Evolutionary conservation across 495 filamentous ascomycete species (phyloP), one percentile per base, ranked within the genome.

Genomic region (Lepraria neglecta): DNA sequence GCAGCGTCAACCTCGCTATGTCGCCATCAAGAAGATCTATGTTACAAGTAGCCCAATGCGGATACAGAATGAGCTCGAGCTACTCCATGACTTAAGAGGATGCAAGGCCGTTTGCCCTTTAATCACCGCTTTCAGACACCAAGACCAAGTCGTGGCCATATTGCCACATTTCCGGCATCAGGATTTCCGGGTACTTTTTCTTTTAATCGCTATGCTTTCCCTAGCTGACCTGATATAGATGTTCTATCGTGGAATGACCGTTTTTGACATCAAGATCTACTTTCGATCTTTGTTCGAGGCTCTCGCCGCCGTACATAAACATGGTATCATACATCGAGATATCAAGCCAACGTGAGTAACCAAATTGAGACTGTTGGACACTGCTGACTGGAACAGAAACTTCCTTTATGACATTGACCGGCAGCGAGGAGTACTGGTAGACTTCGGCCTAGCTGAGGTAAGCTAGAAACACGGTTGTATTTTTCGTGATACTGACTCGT

Each of bases 1-100:
- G 45, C 53, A 68, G 63, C 71, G 67, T 46, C 74, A 73, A 61
- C 81, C 87, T 19, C 88, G 86, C 68, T 97, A 85, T 68, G 94
- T 99, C 45, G 94, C 94, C 28, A 86, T 99, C 72, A 99, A 99
- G 74, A 97, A 97, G 74, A 97, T 99, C 65, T 97, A 97, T 70
- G 94, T 97, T 58, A 99, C 94, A 3, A 95, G 90, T 67, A 95
- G 90, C 45, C 94, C 94, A 2, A 76, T 83, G 33, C 88, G 94
- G 38, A 97, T 97, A 62, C 85, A 96, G 67, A 99, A 99, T 74
- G 94, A 99, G 73, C 83, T 99, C 9, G 95, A 97, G 64, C 80
- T 99, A 12, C 83, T 99, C n/a, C 87, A 96, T 71, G 91, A 94
- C 70, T 81, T 99, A 5, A 83, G 86, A 48, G 84, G 87, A 33